Evolutionary conservation across 441 rosid species (phyloP).

Genomic region (Gossypium davidsonii): DNA sequence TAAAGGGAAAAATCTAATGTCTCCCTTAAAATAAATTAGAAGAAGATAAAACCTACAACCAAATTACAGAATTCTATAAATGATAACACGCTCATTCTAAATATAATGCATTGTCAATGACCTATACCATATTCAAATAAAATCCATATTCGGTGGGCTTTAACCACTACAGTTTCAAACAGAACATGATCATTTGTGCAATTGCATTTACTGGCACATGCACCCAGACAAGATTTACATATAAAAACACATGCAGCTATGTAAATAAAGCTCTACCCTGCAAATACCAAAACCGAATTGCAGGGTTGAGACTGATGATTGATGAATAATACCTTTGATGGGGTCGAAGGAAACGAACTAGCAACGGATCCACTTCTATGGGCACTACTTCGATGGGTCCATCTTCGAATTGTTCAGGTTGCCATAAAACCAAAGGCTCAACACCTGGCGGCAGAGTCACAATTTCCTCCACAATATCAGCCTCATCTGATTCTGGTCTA

Average conservation of each 20-base stretch:
- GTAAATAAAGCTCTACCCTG: neutral
- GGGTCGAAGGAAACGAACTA: constrained; percentile 86
- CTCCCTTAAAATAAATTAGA: constrained; percentile 13
- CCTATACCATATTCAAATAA: neutral
- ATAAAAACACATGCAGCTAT: neutral
- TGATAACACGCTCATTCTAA: neutral
- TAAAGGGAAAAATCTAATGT: constrained; percentile 13
- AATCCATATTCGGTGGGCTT: constrained; percentile 8
- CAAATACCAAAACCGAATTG: neutral
- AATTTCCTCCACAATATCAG: constrained; percentile 48
- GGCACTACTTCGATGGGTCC: constrained; percentile 28
- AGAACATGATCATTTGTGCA: neutral
- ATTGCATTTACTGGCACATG: neutral
- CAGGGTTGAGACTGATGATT: neutral
- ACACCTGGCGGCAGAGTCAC: constrained; percentile 71
- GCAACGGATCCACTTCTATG: constrained; percentile 75
- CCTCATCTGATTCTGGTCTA: constrained; percentile 18
- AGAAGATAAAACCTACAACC: neutral
- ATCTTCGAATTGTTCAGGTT: constrained; percentile 51
- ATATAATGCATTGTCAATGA: neutral
- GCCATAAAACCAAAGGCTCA: constrained; percentile 86
- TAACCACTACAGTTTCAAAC: neutral
- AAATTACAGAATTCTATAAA: neutral
- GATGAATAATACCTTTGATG: constrained; percentile 76
- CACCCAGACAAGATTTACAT: neutral